Evolutionary conservation across 2,329 filamentous ascomycete species (phyloP).

Genomic region (Epicoccum sorghinum): DNA sequence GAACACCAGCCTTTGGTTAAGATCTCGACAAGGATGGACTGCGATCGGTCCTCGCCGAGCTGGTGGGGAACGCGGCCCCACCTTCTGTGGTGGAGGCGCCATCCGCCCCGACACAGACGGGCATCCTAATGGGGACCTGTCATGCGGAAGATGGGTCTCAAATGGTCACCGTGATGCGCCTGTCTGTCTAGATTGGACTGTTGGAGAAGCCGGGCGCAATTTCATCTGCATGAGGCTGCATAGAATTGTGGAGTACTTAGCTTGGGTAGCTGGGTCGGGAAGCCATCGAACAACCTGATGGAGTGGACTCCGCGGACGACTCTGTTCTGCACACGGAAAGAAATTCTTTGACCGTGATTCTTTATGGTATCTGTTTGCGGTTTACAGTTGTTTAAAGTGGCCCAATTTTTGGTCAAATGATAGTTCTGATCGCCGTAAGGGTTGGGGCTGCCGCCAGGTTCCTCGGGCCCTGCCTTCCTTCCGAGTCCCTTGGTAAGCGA

Average conservation of each 20-base stretch:
- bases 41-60: conserved; percentile 8
- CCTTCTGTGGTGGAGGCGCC: not conserved
- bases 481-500: conserved; percentile 1
- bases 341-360: no score
- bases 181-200: not conserved
- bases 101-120: not conserved
- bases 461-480: conserved; percentile 6
- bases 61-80: not conserved
- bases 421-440: not conserved
- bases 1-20: not conserved
- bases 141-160: conserved; percentile 6
- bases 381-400: not conserved
- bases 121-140: conserved; percentile 11
- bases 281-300: not conserved
- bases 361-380: no score
- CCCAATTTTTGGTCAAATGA: no score
- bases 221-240: conserved; percentile 4
- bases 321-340: no score
- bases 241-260: conserved; percentile 6
- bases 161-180: conserved; percentile 3
- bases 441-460: not conserved
- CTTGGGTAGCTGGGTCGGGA: not conserved
- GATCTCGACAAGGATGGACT: conserved; percentile 3
- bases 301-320: not conserved
- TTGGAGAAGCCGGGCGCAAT: not conserved